Evolutionary conservation across 2,329 filamentous ascomycete genomes (phyloP).

Genomic region (Diaporthe nobilis): DNA sequence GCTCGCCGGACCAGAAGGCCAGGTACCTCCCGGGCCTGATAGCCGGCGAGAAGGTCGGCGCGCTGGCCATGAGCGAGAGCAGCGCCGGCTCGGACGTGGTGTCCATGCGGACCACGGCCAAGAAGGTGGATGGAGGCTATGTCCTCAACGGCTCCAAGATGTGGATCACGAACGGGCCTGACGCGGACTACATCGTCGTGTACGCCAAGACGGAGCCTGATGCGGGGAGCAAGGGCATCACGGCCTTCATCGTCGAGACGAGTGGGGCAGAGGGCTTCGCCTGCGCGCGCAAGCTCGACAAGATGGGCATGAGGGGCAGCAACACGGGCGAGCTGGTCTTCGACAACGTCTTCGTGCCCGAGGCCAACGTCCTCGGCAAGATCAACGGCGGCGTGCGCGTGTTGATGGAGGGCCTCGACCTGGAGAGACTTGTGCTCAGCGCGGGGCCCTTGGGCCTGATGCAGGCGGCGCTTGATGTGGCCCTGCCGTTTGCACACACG

Average conservation of each 20-base stretch:
- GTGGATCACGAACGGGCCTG: constrained; percentile 99
- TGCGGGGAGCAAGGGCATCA: constrained; percentile 89
- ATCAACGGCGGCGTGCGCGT: constrained; percentile 89
- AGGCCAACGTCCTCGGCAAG: constrained; percentile 83
- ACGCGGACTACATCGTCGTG: constrained; percentile 94
- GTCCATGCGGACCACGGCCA: constrained; percentile 91
- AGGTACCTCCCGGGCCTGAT: constrained; percentile 86
- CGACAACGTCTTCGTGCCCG: constrained; percentile 90
- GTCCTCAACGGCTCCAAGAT: constrained; percentile 93
- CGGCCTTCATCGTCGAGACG: constrained; percentile 90
- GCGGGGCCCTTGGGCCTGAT: constrained; percentile 94
- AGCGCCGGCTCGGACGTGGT: constrained; percentile 94
- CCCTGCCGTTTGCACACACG: constrained; percentile 89
- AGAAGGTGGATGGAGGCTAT: constrained; percentile 86
- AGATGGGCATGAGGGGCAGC: constrained; percentile 97
- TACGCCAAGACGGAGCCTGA: constrained; percentile 94
- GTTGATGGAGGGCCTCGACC: constrained; percentile 95
- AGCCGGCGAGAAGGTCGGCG: constrained; percentile 84
- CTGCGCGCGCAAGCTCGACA: constrained; percentile 92
- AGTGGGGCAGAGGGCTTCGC: constrained; percentile 80
- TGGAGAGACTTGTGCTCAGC: constrained; percentile 92
- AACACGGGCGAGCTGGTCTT: constrained; percentile 97
- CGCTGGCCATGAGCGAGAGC: constrained; percentile 95
- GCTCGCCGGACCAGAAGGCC: constrained; percentile 81
- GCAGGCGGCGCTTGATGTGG: constrained; percentile 89